Evolutionary conservation across 2,329 filamentous ascomycete genomes (phyloP).

Genomic region (Phialophora macrospora): DNA sequence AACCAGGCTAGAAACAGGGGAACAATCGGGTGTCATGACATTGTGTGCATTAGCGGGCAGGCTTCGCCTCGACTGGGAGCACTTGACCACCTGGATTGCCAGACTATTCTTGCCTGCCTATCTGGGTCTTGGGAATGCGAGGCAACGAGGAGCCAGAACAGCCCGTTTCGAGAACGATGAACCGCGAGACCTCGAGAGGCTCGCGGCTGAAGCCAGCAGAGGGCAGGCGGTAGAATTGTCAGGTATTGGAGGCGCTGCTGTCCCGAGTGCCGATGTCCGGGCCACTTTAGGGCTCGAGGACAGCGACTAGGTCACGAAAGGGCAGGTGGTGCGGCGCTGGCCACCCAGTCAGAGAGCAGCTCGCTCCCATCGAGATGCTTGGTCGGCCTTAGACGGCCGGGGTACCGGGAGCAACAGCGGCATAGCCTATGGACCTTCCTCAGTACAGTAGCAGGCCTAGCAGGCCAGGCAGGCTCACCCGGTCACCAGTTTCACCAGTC

Average conservation of each 20-base stretch:
- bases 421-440: background rate
- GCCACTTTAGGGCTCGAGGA: background rate
- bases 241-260: background rate
- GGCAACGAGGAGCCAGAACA: background rate
- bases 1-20: slow-evolving; percentile 10
- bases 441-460: background rate
- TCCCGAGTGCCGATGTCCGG: background rate
- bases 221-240: background rate
- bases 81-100: background rate
- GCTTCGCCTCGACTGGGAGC: background rate
- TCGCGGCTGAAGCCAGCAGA: background rate
- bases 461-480: no score
- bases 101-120: background rate
- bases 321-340: slow-evolving; percentile 12
- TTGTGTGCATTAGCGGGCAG: slow-evolving; percentile 14
- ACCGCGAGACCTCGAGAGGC: background rate
- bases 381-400: background rate
- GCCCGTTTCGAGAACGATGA: background rate
- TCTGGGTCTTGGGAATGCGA: background rate
- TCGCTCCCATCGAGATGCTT: background rate
- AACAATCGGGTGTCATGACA: slow-evolving; percentile 16
- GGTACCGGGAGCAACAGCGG: background rate
- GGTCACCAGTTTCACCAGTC: no score
- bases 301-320: background rate
- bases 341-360: background rate